These are phyloP conservation scores for Alternaria triticina DNA, from an alignment of 2,329 filamentous ascomycete genomes.

Conservation along the genomic window DNA sequence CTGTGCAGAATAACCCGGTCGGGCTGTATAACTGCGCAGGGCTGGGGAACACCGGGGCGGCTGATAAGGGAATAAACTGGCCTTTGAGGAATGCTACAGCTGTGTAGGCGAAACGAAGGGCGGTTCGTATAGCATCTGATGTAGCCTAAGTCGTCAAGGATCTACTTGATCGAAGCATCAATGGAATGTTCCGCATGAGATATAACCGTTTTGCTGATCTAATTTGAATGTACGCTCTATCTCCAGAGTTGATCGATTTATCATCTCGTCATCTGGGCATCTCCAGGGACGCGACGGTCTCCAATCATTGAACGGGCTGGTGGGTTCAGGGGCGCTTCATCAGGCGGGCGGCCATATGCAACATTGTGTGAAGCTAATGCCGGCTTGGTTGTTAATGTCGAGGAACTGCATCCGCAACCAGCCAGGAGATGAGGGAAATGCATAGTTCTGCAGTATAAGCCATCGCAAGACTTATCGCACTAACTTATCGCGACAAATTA, in stretches of 20 bases:
- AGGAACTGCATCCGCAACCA: not conserved
- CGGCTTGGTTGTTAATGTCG: not conserved
- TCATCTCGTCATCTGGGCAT: no score
- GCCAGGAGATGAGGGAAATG: not conserved
- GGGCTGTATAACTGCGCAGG: conserved; percentile 42
- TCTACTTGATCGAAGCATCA: not conserved
- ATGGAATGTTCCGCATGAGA: not conserved
- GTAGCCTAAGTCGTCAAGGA: not conserved
- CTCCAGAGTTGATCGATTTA: not conserved
- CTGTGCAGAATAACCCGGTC: conserved; percentile 40
- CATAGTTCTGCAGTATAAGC: no score
- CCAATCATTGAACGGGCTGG: not conserved
- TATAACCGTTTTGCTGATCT: not conserved
- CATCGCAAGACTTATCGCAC: no score
- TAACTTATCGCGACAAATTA: no score
- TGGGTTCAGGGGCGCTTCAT: not conserved
- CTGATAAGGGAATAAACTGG: conserved; percentile 46
- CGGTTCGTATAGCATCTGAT: not conserved
- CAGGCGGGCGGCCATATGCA: not conserved
- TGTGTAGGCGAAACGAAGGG: not conserved
- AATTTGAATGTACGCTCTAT: not conserved
- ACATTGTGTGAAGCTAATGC: not conserved
- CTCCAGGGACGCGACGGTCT: not conserved
- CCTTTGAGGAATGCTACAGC: conserved; percentile 33
- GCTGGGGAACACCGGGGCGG: conserved; percentile 36